These are phyloP conservation scores for Talaromyces sp. DNA, from an alignment of 2,329 filamentous ascomycete species.

Conservation along the genomic window DNA sequence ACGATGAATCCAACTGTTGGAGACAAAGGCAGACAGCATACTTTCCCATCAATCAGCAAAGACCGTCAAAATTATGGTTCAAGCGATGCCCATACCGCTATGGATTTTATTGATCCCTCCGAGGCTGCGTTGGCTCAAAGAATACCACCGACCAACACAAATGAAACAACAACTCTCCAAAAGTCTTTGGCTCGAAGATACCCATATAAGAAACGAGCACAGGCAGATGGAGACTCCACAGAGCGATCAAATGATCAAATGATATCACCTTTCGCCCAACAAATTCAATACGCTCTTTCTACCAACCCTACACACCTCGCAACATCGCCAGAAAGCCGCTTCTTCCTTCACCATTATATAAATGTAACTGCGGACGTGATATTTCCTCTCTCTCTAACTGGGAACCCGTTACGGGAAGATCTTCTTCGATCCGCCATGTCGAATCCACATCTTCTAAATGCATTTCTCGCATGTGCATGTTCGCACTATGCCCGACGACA, in stretches of 20 bases:
- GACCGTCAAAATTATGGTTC: neutral
- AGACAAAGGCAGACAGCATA: neutral
- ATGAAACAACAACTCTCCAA: neutral
- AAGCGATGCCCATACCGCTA: neutral
- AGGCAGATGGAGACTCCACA: neutral
- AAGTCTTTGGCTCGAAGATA: neutral
- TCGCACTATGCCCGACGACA: conserved; percentile 6
- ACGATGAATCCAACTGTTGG: neutral
- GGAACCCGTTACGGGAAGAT: conserved; percentile 5
- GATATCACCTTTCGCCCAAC: neutral
- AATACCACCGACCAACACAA: neutral
- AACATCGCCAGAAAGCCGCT: conserved; percentile 6
- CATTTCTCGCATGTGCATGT: conserved; percentile 8
- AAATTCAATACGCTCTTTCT: conserved; percentile 4
- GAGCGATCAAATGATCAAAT: neutral
- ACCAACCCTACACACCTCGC: conserved; percentile 2
- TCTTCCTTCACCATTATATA: conserved; percentile 10
- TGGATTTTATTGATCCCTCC: neutral
- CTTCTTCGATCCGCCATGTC: conserved; percentile 9
- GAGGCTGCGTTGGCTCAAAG: neutral
- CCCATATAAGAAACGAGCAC: neutral
- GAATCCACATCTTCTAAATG: conserved; percentile 6
- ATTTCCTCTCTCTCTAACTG: conserved; percentile 7
- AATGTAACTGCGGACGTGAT: conserved; percentile 6
- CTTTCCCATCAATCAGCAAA: neutral